Evolutionary conservation across 768 basidiomycete genomes (phyloP).

Genomic region (Suillus decipiens): DNA sequence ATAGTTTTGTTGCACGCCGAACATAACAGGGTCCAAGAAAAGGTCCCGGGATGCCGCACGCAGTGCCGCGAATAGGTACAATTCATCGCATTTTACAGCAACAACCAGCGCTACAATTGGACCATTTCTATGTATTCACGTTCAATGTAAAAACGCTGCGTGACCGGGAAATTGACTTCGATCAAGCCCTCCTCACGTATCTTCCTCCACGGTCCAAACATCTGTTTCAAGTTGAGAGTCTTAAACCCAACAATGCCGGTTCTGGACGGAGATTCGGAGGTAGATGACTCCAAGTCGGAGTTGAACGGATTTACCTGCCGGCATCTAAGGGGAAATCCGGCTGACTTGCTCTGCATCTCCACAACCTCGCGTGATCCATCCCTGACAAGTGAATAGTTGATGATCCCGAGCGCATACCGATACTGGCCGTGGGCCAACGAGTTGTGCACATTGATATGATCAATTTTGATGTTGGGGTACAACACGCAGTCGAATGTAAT

Average conservation of each 20-base stretch:
- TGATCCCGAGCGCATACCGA: slow-evolving; percentile 1
- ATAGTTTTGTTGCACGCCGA: too few relatives aligned
- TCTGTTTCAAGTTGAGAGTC: not conserved
- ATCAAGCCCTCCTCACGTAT: not conserved
- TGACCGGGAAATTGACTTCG: not conserved
- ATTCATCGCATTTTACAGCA: too few relatives aligned
- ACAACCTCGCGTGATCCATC: slow-evolving; percentile 1
- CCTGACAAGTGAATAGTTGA: not conserved
- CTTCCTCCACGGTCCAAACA: not conserved
- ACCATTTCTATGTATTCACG: not conserved
- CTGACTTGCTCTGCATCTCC: not conserved
- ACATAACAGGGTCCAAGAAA: too few relatives aligned
- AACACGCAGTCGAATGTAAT: not conserved
- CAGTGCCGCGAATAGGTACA: too few relatives aligned
- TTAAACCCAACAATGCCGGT: not conserved
- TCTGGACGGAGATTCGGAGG: not conserved
- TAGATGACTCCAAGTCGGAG: too few relatives aligned
- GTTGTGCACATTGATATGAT: not conserved
- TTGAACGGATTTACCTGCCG: not conserved
- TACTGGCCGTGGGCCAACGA: not conserved
- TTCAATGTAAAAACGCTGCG: not conserved
- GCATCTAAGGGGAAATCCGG: not conserved
- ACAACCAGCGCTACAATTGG: not conserved
- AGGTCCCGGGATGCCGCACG: too few relatives aligned
- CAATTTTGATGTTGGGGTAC: not conserved